Evolutionary conservation across 1,139 yeast species (phyloP), one percentile per base, ranked within the genome.

Genomic region (Taphrina deformans): DNA sequence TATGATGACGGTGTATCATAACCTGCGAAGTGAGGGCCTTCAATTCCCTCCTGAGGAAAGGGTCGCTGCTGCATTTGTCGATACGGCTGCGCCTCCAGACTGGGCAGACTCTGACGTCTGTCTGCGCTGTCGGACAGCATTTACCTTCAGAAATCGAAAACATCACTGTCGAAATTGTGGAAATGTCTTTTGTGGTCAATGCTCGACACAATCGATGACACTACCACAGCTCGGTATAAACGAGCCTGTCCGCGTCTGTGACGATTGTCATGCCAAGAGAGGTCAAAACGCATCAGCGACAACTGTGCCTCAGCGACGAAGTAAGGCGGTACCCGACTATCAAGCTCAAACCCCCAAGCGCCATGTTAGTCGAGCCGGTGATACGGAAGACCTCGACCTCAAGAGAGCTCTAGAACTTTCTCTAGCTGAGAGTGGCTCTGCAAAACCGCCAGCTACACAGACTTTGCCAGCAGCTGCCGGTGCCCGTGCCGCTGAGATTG

Each of bases 131-230:
- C 91, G 96, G 65, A 84, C 82, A 41, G 79, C 87, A 14, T 93
- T 93, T 72, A 81, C 95, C 1, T 83, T 92, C 75, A 79, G 92
- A 69, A 91, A 89, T 74, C 81, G 99, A 72, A 91, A 93, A 74
- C 99, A 93, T 75, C 99, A 93, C 76, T 93, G 99, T 74, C 82
- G 99, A 65, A 88, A 96, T 62, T 93, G 99, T 77, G 99, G 99
- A 27, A 97, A 97, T 0, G 97, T 90, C 0, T 93, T 83, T 72
- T 87, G 96, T 75, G 93, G 89, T 69, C 82, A 84, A 24, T 96
- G 93, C 75, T 90, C 97, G 27, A 79, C 86, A 9, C 85, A 88
- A 70, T 80, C 77, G 65, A 78, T 85, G 46, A 86, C 93, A 6
- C 79, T 95, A 68, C 95, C 96, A 0, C 87, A 87, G 61, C 80